Evolutionary conservation across 2,329 filamentous ascomycete species (phyloP), one percentile per base, ranked within the genome.

Genomic region (Penicillium sp.): DNA sequence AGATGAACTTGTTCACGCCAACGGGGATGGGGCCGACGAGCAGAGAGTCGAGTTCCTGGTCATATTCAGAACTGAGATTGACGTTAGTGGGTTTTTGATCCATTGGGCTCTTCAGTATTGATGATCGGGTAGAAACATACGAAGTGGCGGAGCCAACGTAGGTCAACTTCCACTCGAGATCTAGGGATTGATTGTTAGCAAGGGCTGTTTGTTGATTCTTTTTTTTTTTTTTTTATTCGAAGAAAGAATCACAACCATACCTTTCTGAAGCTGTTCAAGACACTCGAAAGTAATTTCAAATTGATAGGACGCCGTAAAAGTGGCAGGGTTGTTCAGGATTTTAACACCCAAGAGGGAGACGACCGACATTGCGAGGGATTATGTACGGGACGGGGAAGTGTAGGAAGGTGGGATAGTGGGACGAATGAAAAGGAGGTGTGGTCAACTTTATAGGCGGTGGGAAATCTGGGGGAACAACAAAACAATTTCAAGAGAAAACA

Each of bases 201-300:
- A 62, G 48, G 45, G 47, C 26, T 11, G 10, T 41, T 41, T 41
- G 39, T 14, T 22, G 39, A 22, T 41, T 22, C 31, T 6, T 14
- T 13, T 7, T 41, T 41, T 19, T 41, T 41, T 19, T 21, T 24
- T 27, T 31, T 26, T 31, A 1, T 2, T 21, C 16, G 22, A 31
- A 9, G 21, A 10, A 31, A 24, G 14, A 39, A 14, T 26, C n/a
- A 41, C 2, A 19, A 33, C 27, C 7, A 52, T 76, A 93, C 92
- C 93, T 79, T 97, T 97, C 74, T 96, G 90, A 39, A 99, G 85
- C 66, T 89, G 86, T 80, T 99, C 95, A 24, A 98, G 86, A 71
- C 95, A 98, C 78, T 99, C 95, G 63, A 99, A 99, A 19, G 95
- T 99, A 75, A 99, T 98, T 79, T 99, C 93, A 68, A 99, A 96